Percentiles rank a stretch among this genome's conserved stretches.
These are phyloP conservation scores for Lantana camara DNA, from an alignment of 257 asterid species.

Conservation along the genomic window DNA sequence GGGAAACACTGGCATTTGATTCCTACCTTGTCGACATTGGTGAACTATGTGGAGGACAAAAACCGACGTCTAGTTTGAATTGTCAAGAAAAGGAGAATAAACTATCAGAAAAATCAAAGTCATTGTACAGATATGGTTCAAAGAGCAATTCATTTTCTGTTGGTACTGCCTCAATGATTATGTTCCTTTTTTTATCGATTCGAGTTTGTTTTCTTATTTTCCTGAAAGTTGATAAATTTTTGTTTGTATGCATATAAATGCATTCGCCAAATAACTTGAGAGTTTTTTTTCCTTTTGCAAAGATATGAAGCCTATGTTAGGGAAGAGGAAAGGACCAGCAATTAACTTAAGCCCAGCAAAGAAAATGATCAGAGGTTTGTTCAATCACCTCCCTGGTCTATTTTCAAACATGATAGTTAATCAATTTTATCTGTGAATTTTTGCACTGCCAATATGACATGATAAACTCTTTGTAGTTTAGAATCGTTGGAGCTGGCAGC, in stretches of 20 bases:
- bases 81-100: slow-evolving; percentile 38
- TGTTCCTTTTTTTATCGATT: slow-evolving; percentile 14
- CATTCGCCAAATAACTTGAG: slow-evolving; percentile 32
- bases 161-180: slow-evolving; percentile 34
- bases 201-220: slow-evolving; percentile 1
- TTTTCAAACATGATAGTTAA: slow-evolving; percentile 2
- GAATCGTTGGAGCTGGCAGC: slow-evolving; percentile 21
- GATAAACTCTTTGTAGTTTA: slow-evolving; percentile 3
- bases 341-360: slow-evolving; percentile 76
- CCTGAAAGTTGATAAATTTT: slow-evolving; percentile 16
- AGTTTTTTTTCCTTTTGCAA: slow-evolving; percentile 7
- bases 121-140: slow-evolving; percentile 35
- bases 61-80: slow-evolving; percentile 35
- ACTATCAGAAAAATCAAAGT: slow-evolving; percentile 31
- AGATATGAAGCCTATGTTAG: slow-evolving; percentile 54
- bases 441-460: slow-evolving; percentile 10
- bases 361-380: slow-evolving; percentile 75
- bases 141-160: slow-evolving; percentile 37
- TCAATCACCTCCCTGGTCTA: slow-evolving; percentile 18
- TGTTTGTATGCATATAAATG: slow-evolving; percentile 10
- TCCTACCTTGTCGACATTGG: slow-evolving; percentile 82
- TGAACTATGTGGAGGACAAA: slow-evolving; percentile 54
- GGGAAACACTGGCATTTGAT: slow-evolving; percentile 64
- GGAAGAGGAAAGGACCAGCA: slow-evolving; percentile 40
- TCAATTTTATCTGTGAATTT: background rate